Evolutionary conservation across 805 yeast species (phyloP).

Genomic region (Ogataea minuta): DNA sequence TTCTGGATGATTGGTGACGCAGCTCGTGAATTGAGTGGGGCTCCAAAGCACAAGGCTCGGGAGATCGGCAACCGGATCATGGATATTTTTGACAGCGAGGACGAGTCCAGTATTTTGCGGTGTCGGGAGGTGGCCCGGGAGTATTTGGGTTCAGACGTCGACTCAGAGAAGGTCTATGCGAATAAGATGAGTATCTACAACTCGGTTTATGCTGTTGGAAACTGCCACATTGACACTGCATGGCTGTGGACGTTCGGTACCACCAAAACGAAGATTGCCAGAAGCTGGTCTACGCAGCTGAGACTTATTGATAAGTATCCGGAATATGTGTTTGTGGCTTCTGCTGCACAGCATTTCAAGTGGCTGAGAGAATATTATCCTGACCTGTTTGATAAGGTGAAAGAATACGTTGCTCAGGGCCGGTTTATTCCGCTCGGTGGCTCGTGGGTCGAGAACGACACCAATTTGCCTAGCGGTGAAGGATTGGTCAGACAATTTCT

Average conservation of each 20-base stretch:
- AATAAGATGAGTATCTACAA: slow-evolving; percentile 38
- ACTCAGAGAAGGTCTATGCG: slow-evolving; percentile 63
- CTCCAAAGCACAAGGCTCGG: slow-evolving; percentile 84
- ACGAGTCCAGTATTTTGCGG: slow-evolving; percentile 51
- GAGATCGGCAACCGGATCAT: slow-evolving; percentile 78
- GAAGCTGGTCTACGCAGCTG: slow-evolving; percentile 94
- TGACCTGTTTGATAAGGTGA: slow-evolving; percentile 60
- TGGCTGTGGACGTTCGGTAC: slow-evolving; percentile 99
- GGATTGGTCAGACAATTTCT: slow-evolving; percentile 84
- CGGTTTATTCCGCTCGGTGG: slow-evolving; percentile 93
- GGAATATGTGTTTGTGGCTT: slow-evolving; percentile 90
- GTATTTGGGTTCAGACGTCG: slow-evolving; percentile 64
- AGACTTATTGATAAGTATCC: slow-evolving; percentile 84
- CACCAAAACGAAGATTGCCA: slow-evolving; percentile 84
- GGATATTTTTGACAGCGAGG: slow-evolving; percentile 75
- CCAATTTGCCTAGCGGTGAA: slow-evolving; percentile 94
- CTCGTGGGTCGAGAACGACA: slow-evolving; percentile 97
- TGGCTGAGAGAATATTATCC: slow-evolving; percentile 92
- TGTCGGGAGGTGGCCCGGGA: slow-evolving; percentile 67
- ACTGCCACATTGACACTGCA: slow-evolving; percentile 97
- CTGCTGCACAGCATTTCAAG: slow-evolving; percentile 93
- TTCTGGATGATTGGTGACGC: slow-evolving; percentile 90
- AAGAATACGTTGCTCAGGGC: slow-evolving; percentile 64
- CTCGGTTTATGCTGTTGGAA: slow-evolving; percentile 83
- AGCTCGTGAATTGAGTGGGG: slow-evolving; percentile 78